phyloP scores from a whole-genome alignment of 202 grass and related monocot species.

The Carex arenaria region DNA sequence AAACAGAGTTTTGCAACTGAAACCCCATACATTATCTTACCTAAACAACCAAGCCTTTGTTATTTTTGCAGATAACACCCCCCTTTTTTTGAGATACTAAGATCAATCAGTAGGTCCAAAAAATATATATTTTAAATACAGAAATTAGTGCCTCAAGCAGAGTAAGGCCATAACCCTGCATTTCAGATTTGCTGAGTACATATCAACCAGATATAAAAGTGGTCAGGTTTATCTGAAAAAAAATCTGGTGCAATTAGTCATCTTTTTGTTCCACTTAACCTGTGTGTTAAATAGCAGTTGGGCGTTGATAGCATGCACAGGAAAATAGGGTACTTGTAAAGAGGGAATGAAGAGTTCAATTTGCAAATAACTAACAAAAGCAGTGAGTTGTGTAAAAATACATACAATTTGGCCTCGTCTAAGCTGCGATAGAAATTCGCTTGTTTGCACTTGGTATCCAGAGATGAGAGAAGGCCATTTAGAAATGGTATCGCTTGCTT shows the following conservation, averaged over 20 bases:
- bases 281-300: background rate
- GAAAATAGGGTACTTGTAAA: background rate
- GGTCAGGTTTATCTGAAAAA: background rate
- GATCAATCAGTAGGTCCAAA: background rate
- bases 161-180: background rate
- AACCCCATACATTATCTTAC: background rate
- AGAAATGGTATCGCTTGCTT: slow-evolving; percentile 83
- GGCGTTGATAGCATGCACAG: background rate
- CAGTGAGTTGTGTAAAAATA: background rate
- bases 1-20: background rate
- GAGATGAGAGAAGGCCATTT: slow-evolving; percentile 81
- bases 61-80: background rate
- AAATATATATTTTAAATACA: background rate
- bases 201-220: background rate
- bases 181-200: background rate
- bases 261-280: background rate
- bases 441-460: slow-evolving; percentile 99
- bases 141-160: background rate
- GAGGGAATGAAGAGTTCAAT: background rate
- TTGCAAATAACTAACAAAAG: slow-evolving; percentile 1
- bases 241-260: background rate
- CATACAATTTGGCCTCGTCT: slow-evolving; percentile 94
- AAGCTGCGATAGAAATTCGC: slow-evolving; percentile 70
- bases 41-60: background rate
- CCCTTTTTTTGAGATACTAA: background rate